Evolutionary conservation across 2,329 filamentous ascomycete species (phyloP).

Genomic region (Fusarium coicis): DNA sequence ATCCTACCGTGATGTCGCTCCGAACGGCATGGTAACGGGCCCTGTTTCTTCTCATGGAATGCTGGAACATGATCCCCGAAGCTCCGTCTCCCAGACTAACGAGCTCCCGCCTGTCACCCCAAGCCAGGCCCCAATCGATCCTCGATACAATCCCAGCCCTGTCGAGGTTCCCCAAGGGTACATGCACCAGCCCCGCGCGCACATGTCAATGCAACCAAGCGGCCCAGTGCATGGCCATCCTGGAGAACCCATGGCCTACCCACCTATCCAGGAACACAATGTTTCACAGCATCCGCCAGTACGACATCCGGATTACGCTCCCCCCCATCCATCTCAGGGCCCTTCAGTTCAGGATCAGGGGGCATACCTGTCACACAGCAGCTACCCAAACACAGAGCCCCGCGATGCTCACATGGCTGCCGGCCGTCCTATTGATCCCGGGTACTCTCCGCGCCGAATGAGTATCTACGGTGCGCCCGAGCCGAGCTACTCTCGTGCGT

Average conservation of each 20-base stretch:
- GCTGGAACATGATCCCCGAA: conserved; percentile 37
- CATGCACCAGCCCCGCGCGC: conserved; percentile 41
- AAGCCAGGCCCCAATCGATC: conserved; percentile 38
- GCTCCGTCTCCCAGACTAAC: conserved; percentile 36
- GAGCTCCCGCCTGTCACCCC: conserved; percentile 39
- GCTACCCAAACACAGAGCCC: conserved; percentile 45
- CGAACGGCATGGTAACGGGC: conserved; percentile 12
- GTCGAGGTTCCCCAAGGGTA: conserved; percentile 42
- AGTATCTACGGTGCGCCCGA: conserved; percentile 47
- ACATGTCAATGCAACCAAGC: conserved; percentile 40
- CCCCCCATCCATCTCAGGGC: conserved; percentile 39
- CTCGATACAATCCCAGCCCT: conserved; percentile 37
- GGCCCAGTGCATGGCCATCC: conserved; percentile 39
- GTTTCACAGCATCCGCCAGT: conserved; percentile 42
- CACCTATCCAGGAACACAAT: conserved; percentile 41
- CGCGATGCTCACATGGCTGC: conserved; percentile 46
- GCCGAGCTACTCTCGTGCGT: conserved; percentile 47
- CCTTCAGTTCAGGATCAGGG: conserved; percentile 39
- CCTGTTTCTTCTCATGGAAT: conserved; percentile 13
- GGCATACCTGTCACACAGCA: conserved; percentile 45
- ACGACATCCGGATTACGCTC: conserved; percentile 45
- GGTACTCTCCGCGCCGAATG: conserved; percentile 47
- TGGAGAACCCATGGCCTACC: conserved; percentile 40
- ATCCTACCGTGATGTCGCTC: conserved; percentile 13
- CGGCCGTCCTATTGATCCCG: conserved; percentile 48